These are phyloP conservation scores for Biancaea sappan DNA, from an alignment of 306 rosid species.

Conservation along the genomic window DNA sequence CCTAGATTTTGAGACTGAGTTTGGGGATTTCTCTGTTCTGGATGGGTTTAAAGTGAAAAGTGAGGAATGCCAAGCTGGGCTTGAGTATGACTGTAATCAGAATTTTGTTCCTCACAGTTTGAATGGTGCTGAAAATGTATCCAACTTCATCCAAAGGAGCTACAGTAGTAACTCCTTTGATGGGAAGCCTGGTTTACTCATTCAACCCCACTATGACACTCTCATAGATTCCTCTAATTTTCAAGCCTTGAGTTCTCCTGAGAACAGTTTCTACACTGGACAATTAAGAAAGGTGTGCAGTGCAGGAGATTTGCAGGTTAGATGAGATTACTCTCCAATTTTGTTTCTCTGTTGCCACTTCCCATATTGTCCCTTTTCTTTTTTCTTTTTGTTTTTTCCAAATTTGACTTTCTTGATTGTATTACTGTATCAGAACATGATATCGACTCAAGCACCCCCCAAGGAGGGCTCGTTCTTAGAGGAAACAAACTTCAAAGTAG, in stretches of 20 bases:
- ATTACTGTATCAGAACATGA: constrained; percentile 44
- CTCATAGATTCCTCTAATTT: constrained; percentile 47
- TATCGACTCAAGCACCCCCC: constrained; percentile 37
- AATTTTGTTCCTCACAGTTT: constrained; percentile 53
- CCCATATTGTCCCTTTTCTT: background rate
- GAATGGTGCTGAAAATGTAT: constrained; percentile 49
- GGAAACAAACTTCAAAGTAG: constrained; percentile 69
- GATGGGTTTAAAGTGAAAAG: constrained; percentile 54
- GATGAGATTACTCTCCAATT: background rate
- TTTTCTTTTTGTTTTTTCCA: background rate
- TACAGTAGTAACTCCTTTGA: constrained; percentile 65
- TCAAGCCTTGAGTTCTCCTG: constrained; percentile 50
- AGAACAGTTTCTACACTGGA: constrained; percentile 42
- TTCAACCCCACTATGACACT: constrained; percentile 45
- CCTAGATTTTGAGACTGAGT: constrained; percentile 33
- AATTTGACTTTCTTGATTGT: background rate
- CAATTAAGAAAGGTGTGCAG: constrained; percentile 70
- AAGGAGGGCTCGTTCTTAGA: constrained; percentile 53
- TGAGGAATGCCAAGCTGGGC: constrained; percentile 60
- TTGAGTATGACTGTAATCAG: constrained; percentile 38
- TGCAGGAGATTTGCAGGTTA: constrained; percentile 85
- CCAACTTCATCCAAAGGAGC: constrained; percentile 73
- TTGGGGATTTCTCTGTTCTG: constrained; percentile 40
- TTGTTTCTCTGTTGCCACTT: no score
- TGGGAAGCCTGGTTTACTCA: constrained; percentile 51